Percentiles rank a stretch among this genome's conserved stretches.
These are phyloP conservation scores for Cetraspora pellucida DNA, from an alignment of 192 early-diverging fungal species.

Conservation along the genomic window DNA sequence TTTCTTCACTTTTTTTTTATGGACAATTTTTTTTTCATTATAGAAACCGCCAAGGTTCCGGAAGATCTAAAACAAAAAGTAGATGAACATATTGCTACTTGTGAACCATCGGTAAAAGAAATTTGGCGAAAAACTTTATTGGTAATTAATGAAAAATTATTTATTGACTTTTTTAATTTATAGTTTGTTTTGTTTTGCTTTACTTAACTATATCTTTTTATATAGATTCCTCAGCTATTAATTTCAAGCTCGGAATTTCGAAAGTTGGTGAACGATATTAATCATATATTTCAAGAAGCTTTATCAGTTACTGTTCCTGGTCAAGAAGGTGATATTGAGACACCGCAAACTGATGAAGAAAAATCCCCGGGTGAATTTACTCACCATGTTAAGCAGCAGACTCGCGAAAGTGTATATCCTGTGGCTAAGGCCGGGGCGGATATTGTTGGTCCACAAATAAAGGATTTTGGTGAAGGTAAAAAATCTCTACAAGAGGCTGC, in stretches of 20 bases:
- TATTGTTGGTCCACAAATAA: slow-evolving; percentile 21
- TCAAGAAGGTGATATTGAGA: slow-evolving; percentile 24
- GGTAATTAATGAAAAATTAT: no score
- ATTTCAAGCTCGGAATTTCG: slow-evolving; percentile 55
- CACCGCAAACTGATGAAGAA: slow-evolving; percentile 38
- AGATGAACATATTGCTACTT: slow-evolving; percentile 23
- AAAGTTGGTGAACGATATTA: slow-evolving; percentile 45
- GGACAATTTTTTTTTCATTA: slow-evolving; percentile 5
- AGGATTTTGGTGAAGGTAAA: slow-evolving; percentile 31
- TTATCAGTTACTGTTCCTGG: slow-evolving; percentile 17
- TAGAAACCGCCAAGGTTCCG: neutral
- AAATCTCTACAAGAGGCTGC: slow-evolving; percentile 37
- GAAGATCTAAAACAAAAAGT: slow-evolving; percentile 17
- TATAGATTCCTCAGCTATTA: slow-evolving; percentile 35
- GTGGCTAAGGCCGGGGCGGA: slow-evolving; percentile 37
- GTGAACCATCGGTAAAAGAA: slow-evolving; percentile 39
- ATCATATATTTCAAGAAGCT: slow-evolving; percentile 41
- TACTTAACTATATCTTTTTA: neutral
- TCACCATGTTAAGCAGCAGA: slow-evolving; percentile 28
- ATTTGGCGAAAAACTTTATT: neutral
- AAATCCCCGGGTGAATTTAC: slow-evolving; percentile 33
- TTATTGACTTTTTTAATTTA: no score
- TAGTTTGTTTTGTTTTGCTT: neutral
- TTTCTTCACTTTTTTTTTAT: neutral
- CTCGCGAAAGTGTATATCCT: slow-evolving; percentile 33